Base-by-base conservation (phyloP, 1,284 basidiomycete genomes). In the Hymenochaete sp. region DNA sequence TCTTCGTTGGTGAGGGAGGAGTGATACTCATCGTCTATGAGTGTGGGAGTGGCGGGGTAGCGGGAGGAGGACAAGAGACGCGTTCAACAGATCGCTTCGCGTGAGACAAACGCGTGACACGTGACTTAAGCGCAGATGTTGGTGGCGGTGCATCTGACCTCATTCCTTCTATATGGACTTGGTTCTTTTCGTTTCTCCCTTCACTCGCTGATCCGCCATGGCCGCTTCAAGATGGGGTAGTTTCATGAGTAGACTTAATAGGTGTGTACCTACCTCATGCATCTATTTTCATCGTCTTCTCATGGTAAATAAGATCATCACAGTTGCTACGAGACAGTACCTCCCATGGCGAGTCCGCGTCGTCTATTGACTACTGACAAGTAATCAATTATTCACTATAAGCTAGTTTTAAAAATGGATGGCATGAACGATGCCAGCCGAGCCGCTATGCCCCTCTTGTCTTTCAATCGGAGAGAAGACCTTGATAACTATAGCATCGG, bases 361-460 rank as follows among this genome's bases (percentile, higher is more conserved):
- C n/a, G n/a, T n/a, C n/a, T n/a, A n/a, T n/a, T n/a, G n/a, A n/a
- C n/a, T n/a, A n/a, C n/a, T n/a, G n/a, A n/a, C n/a, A n/a, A n/a
- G n/a, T n/a, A n/a, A n/a, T n/a, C n/a, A 18, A 22, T 29, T 26
- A 26, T 22, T n/a, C 10, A 35, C 33, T 44, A 29, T 16, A 8
- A n/a, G 32, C 13, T 57, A 87, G 83, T 81, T 44, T 56, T 83
- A 31, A 71, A 73, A 45, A 89, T 89, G 85, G 70, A 77, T 55
- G 85, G 84, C 53, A 72, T 77, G 18, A 74, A 82, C 44, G 67
- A 64, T 28, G 77, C 78, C 9, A 66, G 65, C 41, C 73, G 75
- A 16, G 61, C 63, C 4, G 77, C 84, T n/a, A 67, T 71, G 42
- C 72, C 73, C 0, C 68, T 88, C 31, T 80, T 76, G 56, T 70